Percentiles rank a stretch among this genome's conserved stretches.
These are phyloP conservation scores for Pichia sp. DNA, from an alignment of 1,139 yeast species.

Conservation along the genomic window DNA sequence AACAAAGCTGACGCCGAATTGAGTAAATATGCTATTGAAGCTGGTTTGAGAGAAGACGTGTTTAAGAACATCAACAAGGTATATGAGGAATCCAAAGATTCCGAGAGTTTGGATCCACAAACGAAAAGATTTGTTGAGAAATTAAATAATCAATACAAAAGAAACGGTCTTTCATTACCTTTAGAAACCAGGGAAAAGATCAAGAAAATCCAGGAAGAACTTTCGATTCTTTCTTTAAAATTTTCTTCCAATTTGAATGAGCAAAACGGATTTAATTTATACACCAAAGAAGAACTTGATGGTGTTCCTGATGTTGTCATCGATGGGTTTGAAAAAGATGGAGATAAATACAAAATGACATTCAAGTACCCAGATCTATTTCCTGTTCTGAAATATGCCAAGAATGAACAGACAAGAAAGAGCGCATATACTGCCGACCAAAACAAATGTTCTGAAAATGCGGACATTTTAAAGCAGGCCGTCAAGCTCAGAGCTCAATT, in stretches of 20 bases:
- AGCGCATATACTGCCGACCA: slow-evolving; percentile 58
- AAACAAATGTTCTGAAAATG: slow-evolving; percentile 57
- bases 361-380: slow-evolving; percentile 74
- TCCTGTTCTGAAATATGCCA: slow-evolving; percentile 70
- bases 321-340: slow-evolving; percentile 46
- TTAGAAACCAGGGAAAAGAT: slow-evolving; percentile 46
- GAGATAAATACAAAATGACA: slow-evolving; percentile 60
- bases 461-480: slow-evolving; percentile 48
- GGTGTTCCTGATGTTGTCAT: slow-evolving; percentile 67
- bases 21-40: slow-evolving; percentile 52
- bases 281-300: slow-evolving; percentile 54
- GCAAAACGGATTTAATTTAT: slow-evolving; percentile 51
- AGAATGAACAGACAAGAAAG: slow-evolving; percentile 55
- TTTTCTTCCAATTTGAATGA: slow-evolving; percentile 64
- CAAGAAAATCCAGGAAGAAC: slow-evolving; percentile 47
- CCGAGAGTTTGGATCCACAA: slow-evolving; percentile 38
- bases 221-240: slow-evolving; percentile 48
- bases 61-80: slow-evolving; percentile 50
- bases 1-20: slow-evolving; percentile 51
- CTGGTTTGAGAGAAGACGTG: slow-evolving; percentile 60
- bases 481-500: slow-evolving; percentile 52
- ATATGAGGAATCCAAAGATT: slow-evolving; percentile 27
- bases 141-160: slow-evolving; percentile 43
- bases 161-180: slow-evolving; percentile 62
- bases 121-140: slow-evolving; percentile 50